phyloP scores from a whole-genome alignment of 768 basidiomycete genomes.

The Suillus fuscotomentosus region DNA sequence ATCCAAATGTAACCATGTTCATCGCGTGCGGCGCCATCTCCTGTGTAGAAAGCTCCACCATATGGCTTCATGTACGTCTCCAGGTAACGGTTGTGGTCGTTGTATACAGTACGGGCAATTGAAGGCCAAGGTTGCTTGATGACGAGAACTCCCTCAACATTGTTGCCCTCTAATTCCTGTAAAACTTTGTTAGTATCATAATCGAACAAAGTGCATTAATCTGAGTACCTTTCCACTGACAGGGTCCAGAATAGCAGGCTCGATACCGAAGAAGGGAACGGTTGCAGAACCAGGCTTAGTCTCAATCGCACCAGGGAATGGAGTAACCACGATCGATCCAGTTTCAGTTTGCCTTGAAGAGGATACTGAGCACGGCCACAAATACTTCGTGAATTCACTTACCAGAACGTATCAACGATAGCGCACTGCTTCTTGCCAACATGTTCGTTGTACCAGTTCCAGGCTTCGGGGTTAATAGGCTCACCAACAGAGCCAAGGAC shows the following conservation, averaged over 20 bases:
- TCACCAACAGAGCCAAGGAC: conserved; percentile 94
- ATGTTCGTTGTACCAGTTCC: conserved; percentile 98
- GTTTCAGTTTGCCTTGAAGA: conserved; percentile 90
- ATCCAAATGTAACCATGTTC: conserved; percentile 99
- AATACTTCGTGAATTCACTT: conserved; percentile 15
- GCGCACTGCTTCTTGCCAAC: conserved; percentile 88
- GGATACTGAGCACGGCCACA: neutral
- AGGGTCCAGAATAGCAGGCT: conserved; percentile 85
- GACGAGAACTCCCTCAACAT: conserved; percentile 88
- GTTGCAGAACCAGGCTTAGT: conserved; percentile 97
- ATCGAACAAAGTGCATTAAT: neutral
- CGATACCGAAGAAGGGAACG: conserved; percentile 96
- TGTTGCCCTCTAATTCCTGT: conserved; percentile 70
- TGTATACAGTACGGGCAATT: conserved; percentile 89
- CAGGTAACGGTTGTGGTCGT: conserved; percentile 85
- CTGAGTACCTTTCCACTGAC: conserved; percentile 59
- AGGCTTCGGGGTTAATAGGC: conserved; percentile 98
- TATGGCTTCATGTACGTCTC: conserved; percentile 85
- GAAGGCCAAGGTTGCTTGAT: conserved; percentile 92
- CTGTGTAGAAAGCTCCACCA: conserved; percentile 94
- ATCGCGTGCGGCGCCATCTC: conserved; percentile 94
- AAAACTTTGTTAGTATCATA: conserved; percentile 2
- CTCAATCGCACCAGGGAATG: conserved; percentile 93
- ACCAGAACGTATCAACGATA: conserved; percentile 92
- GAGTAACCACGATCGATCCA: conserved; percentile 91